phyloP scores from a whole-genome alignment of 1,284 basidiomycete genomes.

The Ceratobasidium sp. region DNA sequence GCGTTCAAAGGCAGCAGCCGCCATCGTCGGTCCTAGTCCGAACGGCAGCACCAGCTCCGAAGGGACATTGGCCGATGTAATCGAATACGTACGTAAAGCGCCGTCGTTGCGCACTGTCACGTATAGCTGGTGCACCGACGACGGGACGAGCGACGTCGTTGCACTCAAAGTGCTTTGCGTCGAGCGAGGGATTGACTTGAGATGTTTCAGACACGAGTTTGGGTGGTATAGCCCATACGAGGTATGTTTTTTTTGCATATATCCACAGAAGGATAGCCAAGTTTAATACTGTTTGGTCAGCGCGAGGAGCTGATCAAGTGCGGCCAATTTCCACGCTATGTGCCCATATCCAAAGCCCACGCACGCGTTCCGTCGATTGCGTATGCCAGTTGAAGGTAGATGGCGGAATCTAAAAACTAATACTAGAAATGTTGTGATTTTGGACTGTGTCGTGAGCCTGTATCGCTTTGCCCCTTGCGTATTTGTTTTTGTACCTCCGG shows the following conservation, averaged over 20 bases:
- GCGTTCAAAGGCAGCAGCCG: slow-evolving; percentile 24
- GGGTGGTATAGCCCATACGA: slow-evolving; percentile 30
- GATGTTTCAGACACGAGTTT: slow-evolving; percentile 36
- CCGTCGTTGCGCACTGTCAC: slow-evolving; percentile 27
- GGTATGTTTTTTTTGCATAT: slow-evolving; percentile 9
- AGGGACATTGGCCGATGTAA: slow-evolving; percentile 10
- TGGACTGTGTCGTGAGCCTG: background rate
- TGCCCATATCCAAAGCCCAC: slow-evolving; percentile 31
- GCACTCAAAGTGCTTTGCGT: slow-evolving; percentile 28
- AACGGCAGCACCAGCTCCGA: background rate
- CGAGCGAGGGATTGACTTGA: slow-evolving; percentile 32
- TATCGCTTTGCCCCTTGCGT: background rate
- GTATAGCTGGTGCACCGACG: slow-evolving; percentile 32
- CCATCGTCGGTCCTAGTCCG: slow-evolving; percentile 14
- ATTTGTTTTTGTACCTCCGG: background rate
- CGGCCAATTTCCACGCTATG: slow-evolving; percentile 24
- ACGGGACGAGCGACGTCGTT: slow-evolving; percentile 26
- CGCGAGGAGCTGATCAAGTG: slow-evolving; percentile 34
- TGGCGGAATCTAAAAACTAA: background rate
- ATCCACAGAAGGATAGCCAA: background rate
- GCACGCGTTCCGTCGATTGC: slow-evolving; percentile 25
- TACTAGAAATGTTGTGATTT: background rate
- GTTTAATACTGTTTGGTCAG: background rate
- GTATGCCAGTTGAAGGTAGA: slow-evolving; percentile 1
- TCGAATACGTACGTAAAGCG: slow-evolving; percentile 28